Conservation (phyloP, 2,329 filamentous ascomycete genomes). For the Xylariaceae sp. region DNA sequence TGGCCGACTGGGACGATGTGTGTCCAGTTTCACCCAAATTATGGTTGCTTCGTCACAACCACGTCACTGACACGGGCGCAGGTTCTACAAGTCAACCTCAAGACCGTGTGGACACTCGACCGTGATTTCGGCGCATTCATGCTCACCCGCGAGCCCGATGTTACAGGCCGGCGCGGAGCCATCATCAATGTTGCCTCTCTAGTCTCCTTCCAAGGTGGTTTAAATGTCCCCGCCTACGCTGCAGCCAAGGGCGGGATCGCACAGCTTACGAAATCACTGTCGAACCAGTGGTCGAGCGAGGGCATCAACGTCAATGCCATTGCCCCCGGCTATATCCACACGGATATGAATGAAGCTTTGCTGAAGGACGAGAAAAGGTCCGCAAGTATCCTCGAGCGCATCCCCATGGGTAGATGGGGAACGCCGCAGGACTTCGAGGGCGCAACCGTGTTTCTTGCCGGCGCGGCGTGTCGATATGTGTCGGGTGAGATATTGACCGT, state of each 20-base stretch:
- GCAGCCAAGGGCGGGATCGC: conserved; percentile 82
- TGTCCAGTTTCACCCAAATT: conserved; percentile 12
- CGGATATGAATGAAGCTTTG: conserved; percentile 89
- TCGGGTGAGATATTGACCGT: conserved; percentile 78
- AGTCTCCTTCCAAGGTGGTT: conserved; percentile 78
- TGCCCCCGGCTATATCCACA: conserved; percentile 84
- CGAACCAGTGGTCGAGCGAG: conserved; percentile 78
- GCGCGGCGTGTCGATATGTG: conserved; percentile 72
- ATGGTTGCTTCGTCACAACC: not conserved
- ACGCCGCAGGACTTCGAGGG: conserved; percentile 84
- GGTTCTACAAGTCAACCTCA: conserved; percentile 76
- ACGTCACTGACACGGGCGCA: conserved; percentile 20
- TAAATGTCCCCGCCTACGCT: conserved; percentile 85
- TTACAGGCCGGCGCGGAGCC: conserved; percentile 59
- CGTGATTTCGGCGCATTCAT: conserved; percentile 78
- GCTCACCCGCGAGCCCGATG: conserved; percentile 54
- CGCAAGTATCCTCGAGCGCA: conserved; percentile 72
- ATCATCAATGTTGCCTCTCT: conserved; percentile 85
- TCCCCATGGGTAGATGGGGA: conserved; percentile 82
- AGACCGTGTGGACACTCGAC: conserved; percentile 73
- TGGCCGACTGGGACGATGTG: conserved; percentile 74
- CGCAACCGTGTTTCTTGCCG: conserved; percentile 72
- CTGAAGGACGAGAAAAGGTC: conserved; percentile 68
- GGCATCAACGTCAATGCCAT: conserved; percentile 86
- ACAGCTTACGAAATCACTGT: conserved; percentile 79